Percentiles rank a stretch among this genome's conserved stretches.
These are phyloP conservation scores for Yarrowia sp. DNA, from an alignment of 805 yeast genomes.

Conservation along the genomic window DNA sequence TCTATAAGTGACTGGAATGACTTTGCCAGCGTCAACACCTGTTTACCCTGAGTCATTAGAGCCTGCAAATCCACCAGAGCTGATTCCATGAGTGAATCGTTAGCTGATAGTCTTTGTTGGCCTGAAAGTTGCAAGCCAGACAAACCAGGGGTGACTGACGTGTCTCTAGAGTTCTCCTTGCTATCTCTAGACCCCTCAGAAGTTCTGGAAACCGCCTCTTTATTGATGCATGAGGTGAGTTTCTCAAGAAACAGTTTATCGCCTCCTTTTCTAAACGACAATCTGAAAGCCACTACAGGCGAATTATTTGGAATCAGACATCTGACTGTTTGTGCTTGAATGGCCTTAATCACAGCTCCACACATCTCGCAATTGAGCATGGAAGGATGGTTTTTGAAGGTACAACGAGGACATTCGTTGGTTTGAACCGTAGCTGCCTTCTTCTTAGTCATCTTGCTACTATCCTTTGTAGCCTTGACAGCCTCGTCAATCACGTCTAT, in stretches of 20 bases:
- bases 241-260: conserved; percentile 32
- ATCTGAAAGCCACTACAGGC: neutral
- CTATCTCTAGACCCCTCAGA: conserved; percentile 16
- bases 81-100: conserved; percentile 65
- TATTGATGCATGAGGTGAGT: conserved; percentile 2
- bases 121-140: conserved; percentile 69
- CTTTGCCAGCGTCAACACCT: conserved; percentile 64
- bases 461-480: neutral
- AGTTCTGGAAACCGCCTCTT: conserved; percentile 2
- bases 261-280: conserved; percentile 34
- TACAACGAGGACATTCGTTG: conserved; percentile 63
- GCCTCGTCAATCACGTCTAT: conserved; percentile 42
- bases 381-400: conserved; percentile 84
- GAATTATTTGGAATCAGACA: conserved; percentile 9
- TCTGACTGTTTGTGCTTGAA: conserved; percentile 12
- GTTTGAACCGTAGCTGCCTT: neutral
- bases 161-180: conserved; percentile 10
- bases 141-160: conserved; percentile 58
- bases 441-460: conserved; percentile 14
- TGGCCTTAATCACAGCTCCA: conserved; percentile 59
- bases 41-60: conserved; percentile 78
- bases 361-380: conserved; percentile 85
- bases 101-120: conserved; percentile 61
- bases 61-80: conserved; percentile 81
- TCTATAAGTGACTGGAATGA: conserved; percentile 46